These are phyloP conservation scores for Alisma plantagoaquatica DNA, from an alignment of 106 monocot species.

Conservation along the genomic window DNA sequence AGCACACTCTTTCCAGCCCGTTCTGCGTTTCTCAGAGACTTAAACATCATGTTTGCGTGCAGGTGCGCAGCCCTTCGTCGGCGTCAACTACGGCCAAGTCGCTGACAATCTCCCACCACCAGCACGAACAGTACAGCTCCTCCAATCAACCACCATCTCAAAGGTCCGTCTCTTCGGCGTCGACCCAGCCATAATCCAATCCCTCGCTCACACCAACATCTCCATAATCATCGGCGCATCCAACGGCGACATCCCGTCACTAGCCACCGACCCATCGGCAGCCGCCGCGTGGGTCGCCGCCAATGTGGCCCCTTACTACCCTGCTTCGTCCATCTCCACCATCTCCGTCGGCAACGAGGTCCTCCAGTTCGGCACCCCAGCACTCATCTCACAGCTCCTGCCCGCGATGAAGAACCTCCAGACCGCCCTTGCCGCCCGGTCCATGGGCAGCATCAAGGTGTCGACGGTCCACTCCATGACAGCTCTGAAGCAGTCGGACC, in stretches of 20 bases:
- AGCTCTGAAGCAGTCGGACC: constrained; percentile 36
- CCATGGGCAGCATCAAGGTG: constrained; percentile 22
- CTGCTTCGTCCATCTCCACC: constrained; percentile 27
- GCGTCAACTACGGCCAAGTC: constrained; percentile 63
- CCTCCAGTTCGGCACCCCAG: constrained; percentile 28
- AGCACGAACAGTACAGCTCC: constrained; percentile 35
- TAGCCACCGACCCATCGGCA: constrained; percentile 41
- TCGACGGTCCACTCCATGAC: constrained; percentile 62
- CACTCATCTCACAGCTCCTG: constrained; percentile 44
- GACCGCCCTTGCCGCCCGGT: constrained; percentile 28
- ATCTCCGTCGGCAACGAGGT: constrained; percentile 71
- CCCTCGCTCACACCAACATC: constrained; percentile 46
- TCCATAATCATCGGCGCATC: constrained; percentile 47
- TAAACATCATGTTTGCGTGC: no score
- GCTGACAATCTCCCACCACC: constrained; percentile 79
- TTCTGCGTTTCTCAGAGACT: no score
- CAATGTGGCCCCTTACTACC: constrained; percentile 56
- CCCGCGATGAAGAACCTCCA: constrained; percentile 74
- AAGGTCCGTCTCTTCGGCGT: constrained; percentile 63
- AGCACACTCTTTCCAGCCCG: no score
- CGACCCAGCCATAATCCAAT: constrained; percentile 37
- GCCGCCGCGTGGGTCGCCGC: constrained; percentile 47
- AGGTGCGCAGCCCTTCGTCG: constrained; percentile 49
- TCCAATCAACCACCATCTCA: constrained; percentile 48
- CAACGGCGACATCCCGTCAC: constrained; percentile 62